A percentile compares a stretch with the other conserved stretches of the same genome.
Conservation (phyloP, 2,329 filamentous ascomycete species). For the Ceratocystis harringtonii region DNA sequence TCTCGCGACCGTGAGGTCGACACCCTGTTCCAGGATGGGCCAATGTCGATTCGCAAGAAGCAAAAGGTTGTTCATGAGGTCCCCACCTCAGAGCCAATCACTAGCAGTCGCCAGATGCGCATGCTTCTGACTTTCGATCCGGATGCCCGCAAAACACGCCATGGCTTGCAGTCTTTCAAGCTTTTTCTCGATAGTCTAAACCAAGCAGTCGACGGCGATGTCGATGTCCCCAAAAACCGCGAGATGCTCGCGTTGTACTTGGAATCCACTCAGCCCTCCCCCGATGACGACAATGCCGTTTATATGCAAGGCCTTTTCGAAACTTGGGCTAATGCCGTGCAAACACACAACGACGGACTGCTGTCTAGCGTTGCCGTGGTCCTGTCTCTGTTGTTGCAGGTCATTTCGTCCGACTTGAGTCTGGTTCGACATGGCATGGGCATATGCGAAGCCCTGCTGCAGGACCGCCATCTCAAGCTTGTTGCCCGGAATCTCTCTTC, state of each 20-base stretch:
- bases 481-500: conserved; percentile 65
- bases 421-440: conserved; percentile 60
- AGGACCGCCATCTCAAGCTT: conserved; percentile 66
- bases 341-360: conserved; percentile 65
- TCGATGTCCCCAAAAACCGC: conserved; percentile 29
- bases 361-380: conserved; percentile 69
- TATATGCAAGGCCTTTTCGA: conserved; percentile 71
- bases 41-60: conserved; percentile 30
- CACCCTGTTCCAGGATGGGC: conserved; percentile 24
- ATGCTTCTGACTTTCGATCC: conserved; percentile 57
- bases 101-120: conserved; percentile 50
- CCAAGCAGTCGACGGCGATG: conserved; percentile 28
- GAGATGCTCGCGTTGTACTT: conserved; percentile 57
- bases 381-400: conserved; percentile 65
- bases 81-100: conserved; percentile 46
- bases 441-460: conserved; percentile 67
- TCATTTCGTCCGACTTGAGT: conserved; percentile 58
- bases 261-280: conserved; percentile 36
- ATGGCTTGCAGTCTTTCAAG: conserved; percentile 57
- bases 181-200: conserved; percentile 52
- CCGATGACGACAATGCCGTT: conserved; percentile 33
- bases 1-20: conserved; percentile 28
- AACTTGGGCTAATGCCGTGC: conserved; percentile 71
- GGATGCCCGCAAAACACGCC: conserved; percentile 50
- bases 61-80: conserved; percentile 41